Conservation (phyloP, 805 yeast species). For the Candida odintsovae region DNA sequence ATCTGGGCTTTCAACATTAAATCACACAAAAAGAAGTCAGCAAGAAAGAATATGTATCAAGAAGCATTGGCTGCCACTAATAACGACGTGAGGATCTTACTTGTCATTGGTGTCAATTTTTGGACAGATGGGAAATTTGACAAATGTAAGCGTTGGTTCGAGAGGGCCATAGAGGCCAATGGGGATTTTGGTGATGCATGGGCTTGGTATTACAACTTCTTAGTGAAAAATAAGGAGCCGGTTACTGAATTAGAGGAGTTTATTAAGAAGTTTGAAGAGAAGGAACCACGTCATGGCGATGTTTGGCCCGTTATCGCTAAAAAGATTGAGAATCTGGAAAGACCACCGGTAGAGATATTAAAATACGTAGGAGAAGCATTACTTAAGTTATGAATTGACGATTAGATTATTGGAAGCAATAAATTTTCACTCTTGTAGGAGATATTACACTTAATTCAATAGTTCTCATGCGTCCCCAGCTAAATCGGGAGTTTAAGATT, state of each 20-base stretch:
- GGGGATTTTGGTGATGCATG: slow-evolving; percentile 70
- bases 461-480: too few relatives aligned
- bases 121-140: slow-evolving; percentile 58
- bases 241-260: slow-evolving; percentile 32
- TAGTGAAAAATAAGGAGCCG: slow-evolving; percentile 27
- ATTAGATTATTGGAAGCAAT: too few relatives aligned
- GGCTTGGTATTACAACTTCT: slow-evolving; percentile 54
- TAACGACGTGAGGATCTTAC: slow-evolving; percentile 52
- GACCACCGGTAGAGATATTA: slow-evolving; percentile 35
- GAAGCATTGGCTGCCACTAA: slow-evolving; percentile 68
- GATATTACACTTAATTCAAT: too few relatives aligned
- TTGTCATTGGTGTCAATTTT: slow-evolving; percentile 61
- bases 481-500: too few relatives aligned
- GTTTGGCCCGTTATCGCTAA: slow-evolving; percentile 53
- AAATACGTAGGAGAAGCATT: slow-evolving; percentile 13
- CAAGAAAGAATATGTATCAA: slow-evolving; percentile 51
- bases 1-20: slow-evolving; percentile 63
- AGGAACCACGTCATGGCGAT: slow-evolving; percentile 57
- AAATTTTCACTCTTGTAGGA: too few relatives aligned
- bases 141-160: slow-evolving; percentile 71
- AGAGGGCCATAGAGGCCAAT: slow-evolving; percentile 54
- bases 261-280: slow-evolving; percentile 30
- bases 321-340: slow-evolving; percentile 39
- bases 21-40: slow-evolving; percentile 38
- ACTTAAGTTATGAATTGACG: not conserved